phyloP scores from a whole-genome alignment of 2,329 filamentous ascomycete genomes.

The Peltaster fructicola region DNA sequence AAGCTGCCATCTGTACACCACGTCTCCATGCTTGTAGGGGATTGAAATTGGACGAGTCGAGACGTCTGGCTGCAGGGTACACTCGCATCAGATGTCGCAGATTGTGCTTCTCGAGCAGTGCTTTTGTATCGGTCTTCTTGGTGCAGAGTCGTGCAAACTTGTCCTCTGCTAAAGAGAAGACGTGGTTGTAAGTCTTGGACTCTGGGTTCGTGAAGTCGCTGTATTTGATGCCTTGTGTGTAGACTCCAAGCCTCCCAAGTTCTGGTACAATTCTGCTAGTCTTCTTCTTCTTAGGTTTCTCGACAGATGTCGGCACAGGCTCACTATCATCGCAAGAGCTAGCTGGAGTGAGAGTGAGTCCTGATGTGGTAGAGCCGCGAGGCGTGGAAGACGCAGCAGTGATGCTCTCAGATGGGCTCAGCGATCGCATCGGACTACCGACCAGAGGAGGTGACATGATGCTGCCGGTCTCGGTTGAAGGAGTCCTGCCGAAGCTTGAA shows the following conservation, averaged over 20 bases:
- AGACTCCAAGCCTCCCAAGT: slow-evolving; percentile 72
- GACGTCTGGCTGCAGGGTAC: slow-evolving; percentile 67
- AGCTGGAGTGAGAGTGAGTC: slow-evolving; percentile 35
- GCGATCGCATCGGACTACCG: slow-evolving; percentile 32
- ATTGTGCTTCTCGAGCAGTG: slow-evolving; percentile 73
- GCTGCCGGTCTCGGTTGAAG: slow-evolving; percentile 38
- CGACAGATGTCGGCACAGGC: slow-evolving; percentile 36
- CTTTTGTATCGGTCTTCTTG: slow-evolving; percentile 57
- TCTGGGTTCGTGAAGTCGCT: slow-evolving; percentile 58
- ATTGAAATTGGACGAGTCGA: slow-evolving; percentile 86
- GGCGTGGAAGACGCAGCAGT: slow-evolving; percentile 30
- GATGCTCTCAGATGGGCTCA: slow-evolving; percentile 32
- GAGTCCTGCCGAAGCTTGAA: slow-evolving; percentile 52
- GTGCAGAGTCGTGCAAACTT: slow-evolving; percentile 70
- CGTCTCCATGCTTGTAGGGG: slow-evolving; percentile 85
- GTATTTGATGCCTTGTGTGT: slow-evolving; percentile 64
- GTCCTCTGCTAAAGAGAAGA: slow-evolving; percentile 85
- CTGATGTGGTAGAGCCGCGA: slow-evolving; percentile 38
- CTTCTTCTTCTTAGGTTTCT: slow-evolving; percentile 41
- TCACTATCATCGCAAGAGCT: slow-evolving; percentile 68
- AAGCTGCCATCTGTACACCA: slow-evolving; percentile 90
- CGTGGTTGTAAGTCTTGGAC: slow-evolving; percentile 79
- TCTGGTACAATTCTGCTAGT: slow-evolving; percentile 71
- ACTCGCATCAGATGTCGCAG: slow-evolving; percentile 82
- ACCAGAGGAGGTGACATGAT: slow-evolving; percentile 32